Evolutionary conservation across 306 rosid species (phyloP), one percentile per base, ranked within the genome.

Genomic region (Glycine tomentella): DNA sequence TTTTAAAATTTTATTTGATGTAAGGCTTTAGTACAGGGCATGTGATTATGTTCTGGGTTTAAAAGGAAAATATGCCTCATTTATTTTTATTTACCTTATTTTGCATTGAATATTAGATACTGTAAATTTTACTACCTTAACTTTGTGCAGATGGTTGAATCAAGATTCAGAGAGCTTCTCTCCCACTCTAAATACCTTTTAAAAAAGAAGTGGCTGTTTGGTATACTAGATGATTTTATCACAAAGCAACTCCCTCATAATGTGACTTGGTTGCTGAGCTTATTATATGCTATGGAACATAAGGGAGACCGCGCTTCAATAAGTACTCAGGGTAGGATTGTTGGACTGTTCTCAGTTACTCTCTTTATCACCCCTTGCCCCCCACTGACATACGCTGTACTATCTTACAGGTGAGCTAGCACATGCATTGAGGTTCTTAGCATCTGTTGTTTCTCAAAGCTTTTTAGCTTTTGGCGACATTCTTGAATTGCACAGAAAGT

Each of bases 391-490:
- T 69, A 42, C 46, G 53, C 9, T 20, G 31, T 48, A 52, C 46
- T 66, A 52, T 75, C 52, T 75, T 86, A 69, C 89, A 95, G 99
- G 99, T 78, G 99, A 95, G 83, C 91, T 95, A 84, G 99, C 99
- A 55, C 98, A 93, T 84, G 99, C 99, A 42, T 87, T 95, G 87
- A 92, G 99, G 85, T 95, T 93, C 88, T 84, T 95, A 84, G 99
- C 99, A 59, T 95, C 99, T 84, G 98, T 95, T 74, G 99, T 95
- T 72, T 93, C 98, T 77, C 99, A 95, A 89, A 95, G 99, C 93
- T 93, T 95, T 90, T 90, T 91, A 83, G 99, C 99, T 85, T 95
- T 95, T 17, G 99, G 99, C 20, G 99, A 95, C 88, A 95, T 95
- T 86, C 97, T 95, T 73, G 98, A 93, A 85, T 81, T 95, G 89